Base-by-base conservation (phyloP, 352 stramenopile species). In the Phytopythium litorale region DNA sequence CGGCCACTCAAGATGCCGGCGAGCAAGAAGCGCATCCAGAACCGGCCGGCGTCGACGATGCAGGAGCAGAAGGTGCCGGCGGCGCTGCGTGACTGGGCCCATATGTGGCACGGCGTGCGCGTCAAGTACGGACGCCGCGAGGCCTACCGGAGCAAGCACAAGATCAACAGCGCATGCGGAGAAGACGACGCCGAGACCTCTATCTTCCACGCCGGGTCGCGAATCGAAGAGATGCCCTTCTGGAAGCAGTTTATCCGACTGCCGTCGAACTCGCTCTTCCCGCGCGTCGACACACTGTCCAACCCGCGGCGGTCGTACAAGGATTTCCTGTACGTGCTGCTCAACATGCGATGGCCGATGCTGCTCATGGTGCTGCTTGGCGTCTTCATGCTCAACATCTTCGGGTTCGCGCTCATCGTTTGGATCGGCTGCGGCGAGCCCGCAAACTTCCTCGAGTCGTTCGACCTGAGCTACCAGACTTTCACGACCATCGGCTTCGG, bases 401-500 rank as follows among this genome's bases (percentile, higher is more conserved):
- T 89, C 42, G 61, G 78, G 23, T 89, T 94, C 33, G 79, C 78
- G 7, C 28, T 70, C 4, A 13, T 90, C 49, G 65, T 76, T 37
- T 84, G 69, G 42, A 73, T 66, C 28, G 54, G 69, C 38, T 94
- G 85, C 60, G 63, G 74, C 40, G 80, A 92, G 30, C 81, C 81
- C 0, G 70, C 66, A 21, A 62, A 63, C 28, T 84, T 89, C 45
- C 75, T 88, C n/a, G 71, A 79, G 37, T 71, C 79, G 4, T 89
- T 91, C 52, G 76, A 90, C 57, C 50, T 92, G 40, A 92, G 79
- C 52, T 94, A 94, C 63, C 85, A 94, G 67, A 92, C 85, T 3
- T 94, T 92, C 61, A 92, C 81, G 16, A 94, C 85, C 7, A 92
- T 94, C 63, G 85, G 85, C 43, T 94, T 92, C 62, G 85, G 85